Percentiles rank a stretch among this genome's conserved stretches.
These are phyloP conservation scores for Leccinum boreale DNA, from an alignment of 768 basidiomycete genomes.

Conservation along the genomic window DNA sequence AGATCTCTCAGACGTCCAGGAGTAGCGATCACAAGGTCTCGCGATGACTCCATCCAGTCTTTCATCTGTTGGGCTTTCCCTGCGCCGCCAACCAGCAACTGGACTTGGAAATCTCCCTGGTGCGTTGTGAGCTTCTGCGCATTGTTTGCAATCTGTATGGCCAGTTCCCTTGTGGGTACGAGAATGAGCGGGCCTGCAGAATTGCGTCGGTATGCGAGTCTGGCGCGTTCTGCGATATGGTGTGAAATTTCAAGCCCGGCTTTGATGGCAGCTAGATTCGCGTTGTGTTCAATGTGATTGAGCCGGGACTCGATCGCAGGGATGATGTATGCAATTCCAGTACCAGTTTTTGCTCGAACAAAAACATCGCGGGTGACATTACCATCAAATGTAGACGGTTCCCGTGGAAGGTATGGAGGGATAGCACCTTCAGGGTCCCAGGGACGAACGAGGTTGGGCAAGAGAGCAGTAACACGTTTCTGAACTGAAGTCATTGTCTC, in stretches of 20 bases:
- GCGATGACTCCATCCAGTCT: slow-evolving; percentile 57
- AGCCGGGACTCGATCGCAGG: slow-evolving; percentile 81
- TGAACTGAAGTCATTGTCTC: slow-evolving; percentile 80
- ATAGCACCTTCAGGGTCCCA: slow-evolving; percentile 36
- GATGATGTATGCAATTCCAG: slow-evolving; percentile 86
- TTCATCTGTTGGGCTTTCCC: slow-evolving; percentile 64
- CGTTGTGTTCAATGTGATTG: slow-evolving; percentile 48
- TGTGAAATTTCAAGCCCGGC: slow-evolving; percentile 37
- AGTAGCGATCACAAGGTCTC: slow-evolving; percentile 85
- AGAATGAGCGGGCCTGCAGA: slow-evolving; percentile 76
- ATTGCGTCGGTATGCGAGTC: slow-evolving; percentile 37
- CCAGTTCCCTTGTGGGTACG: slow-evolving; percentile 87
- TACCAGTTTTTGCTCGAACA: slow-evolving; percentile 86
- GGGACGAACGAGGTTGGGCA: slow-evolving; percentile 66
- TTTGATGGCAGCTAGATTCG: slow-evolving; percentile 39
- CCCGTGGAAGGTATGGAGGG: background rate
- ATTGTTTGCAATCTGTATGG: slow-evolving; percentile 86
- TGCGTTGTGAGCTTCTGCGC: slow-evolving; percentile 62
- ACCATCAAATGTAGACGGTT: slow-evolving; percentile 3
- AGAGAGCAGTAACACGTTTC: slow-evolving; percentile 67
- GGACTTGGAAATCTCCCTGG: slow-evolving; percentile 63
- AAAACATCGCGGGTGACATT: slow-evolving; percentile 59
- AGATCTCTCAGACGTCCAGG: slow-evolving; percentile 85
- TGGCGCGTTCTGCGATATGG: slow-evolving; percentile 30
- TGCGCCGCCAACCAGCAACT: slow-evolving; percentile 75